Evolutionary conservation across 2,329 filamentous ascomycete species (phyloP).

Genomic region (Talaromyces rugulosus): DNA sequence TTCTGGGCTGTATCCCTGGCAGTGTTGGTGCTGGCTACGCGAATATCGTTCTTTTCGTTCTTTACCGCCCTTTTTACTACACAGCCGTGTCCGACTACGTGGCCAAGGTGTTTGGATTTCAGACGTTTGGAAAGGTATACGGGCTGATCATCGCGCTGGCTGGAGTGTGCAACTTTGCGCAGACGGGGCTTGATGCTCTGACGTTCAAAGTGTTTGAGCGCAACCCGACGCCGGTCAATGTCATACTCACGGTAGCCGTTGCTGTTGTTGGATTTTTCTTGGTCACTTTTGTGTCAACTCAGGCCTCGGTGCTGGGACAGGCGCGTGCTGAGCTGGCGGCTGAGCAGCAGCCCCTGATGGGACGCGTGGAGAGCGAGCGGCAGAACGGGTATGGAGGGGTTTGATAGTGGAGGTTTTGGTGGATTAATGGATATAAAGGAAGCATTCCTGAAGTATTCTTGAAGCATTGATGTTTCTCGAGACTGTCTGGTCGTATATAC

Average conservation of each 20-base stretch:
- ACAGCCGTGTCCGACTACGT: conserved; percentile 83
- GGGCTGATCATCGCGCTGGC: conserved; percentile 83
- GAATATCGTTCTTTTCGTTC: conserved; percentile 73
- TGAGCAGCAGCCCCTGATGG: conserved; percentile 9
- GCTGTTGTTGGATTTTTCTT: conserved; percentile 61
- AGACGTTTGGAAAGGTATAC: conserved; percentile 91
- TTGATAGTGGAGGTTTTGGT: not conserved
- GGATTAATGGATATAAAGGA: not conserved
- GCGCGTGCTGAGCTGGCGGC: conserved; percentile 1
- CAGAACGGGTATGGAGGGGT: conserved; percentile 3
- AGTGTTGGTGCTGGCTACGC: conserved; percentile 66
- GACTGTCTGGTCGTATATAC: not conserved
- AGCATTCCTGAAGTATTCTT: not conserved
- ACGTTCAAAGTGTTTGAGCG: conserved; percentile 69
- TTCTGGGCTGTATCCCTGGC: conserved; percentile 69
- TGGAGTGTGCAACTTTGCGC: conserved; percentile 77
- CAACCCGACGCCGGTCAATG: conserved; percentile 73
- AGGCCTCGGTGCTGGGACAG: not conserved
- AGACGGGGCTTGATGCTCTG: conserved; percentile 72
- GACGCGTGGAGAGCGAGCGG: not conserved
- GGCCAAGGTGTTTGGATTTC: conserved; percentile 88
- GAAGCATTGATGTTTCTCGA: not conserved
- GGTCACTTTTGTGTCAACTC: conserved; percentile 59
- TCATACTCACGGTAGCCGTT: conserved; percentile 60
- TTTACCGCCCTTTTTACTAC: conserved; percentile 86